Conservation (phyloP, 2,329 filamentous ascomycete genomes). For the Allantophomopsis cytisporea region DNA sequence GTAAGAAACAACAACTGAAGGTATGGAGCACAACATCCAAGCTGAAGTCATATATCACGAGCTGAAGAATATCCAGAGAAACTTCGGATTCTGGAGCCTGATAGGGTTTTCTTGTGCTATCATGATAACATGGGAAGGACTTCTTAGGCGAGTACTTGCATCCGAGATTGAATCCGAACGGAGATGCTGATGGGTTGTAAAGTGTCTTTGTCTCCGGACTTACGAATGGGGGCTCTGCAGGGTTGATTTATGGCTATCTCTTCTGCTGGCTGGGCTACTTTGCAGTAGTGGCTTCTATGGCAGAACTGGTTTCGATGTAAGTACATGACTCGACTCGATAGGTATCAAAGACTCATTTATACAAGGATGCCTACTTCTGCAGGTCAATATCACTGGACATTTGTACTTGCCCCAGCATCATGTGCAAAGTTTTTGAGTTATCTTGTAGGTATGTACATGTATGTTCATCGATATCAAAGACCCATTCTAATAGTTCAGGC, state of each 20-base stretch:
- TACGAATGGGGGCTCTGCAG: constrained; percentile 34
- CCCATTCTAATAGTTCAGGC: constrained; percentile 20
- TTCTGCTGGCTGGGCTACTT: constrained; percentile 25
- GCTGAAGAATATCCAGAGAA: constrained; percentile 24
- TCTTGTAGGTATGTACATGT: neutral
- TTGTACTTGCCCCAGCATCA: constrained; percentile 31
- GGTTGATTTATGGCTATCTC: constrained; percentile 35
- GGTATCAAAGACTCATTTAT: too few relatives aligned
- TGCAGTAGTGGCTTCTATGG: constrained; percentile 23
- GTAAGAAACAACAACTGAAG: constrained; percentile 12
- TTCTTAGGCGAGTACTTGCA: constrained; percentile 27
- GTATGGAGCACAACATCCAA: constrained; percentile 1
- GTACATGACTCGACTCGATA: neutral
- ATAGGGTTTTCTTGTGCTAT: constrained; percentile 29
- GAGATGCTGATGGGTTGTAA: constrained; percentile 20
- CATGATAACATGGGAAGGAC: constrained; percentile 36
- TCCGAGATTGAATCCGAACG: constrained; percentile 20
- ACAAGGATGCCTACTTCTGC: constrained; percentile 21
- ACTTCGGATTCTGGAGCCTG: constrained; percentile 28
- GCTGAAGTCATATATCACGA: neutral
- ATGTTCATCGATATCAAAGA: neutral
- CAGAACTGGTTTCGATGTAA: constrained; percentile 28
- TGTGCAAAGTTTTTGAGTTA: constrained; percentile 34
- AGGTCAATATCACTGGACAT: constrained; percentile 47
- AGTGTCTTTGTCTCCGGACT: constrained; percentile 2